Evolutionary conservation across 208 protist genomes (phyloP).

Genomic region (Trichomonas vaginalis): DNA sequence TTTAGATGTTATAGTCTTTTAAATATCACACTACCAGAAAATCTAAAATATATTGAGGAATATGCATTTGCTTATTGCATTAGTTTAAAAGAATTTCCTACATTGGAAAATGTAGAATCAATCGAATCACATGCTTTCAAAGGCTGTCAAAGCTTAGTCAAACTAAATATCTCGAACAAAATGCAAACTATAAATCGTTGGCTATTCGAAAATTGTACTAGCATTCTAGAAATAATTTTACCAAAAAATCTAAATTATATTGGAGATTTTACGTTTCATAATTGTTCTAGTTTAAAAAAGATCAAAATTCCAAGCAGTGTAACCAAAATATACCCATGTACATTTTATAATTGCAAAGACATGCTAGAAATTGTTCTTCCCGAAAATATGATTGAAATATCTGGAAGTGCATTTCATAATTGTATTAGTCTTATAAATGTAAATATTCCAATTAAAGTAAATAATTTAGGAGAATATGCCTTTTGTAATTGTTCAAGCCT

Average conservation of each 20-base stretch:
- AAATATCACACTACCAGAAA: neutral
- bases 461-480: neutral
- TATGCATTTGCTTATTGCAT: too few relatives aligned
- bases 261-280: too few relatives aligned
- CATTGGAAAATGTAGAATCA: too few relatives aligned
- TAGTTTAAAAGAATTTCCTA: too few relatives aligned
- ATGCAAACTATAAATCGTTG: too few relatives aligned
- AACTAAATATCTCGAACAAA: too few relatives aligned
- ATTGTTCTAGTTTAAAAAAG: neutral
- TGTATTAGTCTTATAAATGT: neutral
- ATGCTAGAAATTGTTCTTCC: neutral
- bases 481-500: neutral
- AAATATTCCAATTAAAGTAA: neutral
- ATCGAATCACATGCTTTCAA: too few relatives aligned
- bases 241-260: too few relatives aligned
- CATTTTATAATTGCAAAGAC: neutral
- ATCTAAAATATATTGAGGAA: neutral
- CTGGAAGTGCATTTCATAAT: neutral
- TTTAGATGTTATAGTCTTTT: neutral
- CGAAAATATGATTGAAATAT: neutral
- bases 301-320: neutral
- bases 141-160: too few relatives aligned
- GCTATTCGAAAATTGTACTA: too few relatives aligned
- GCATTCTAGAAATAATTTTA: too few relatives aligned
- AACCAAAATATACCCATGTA: neutral